Percentiles rank a stretch among this genome's conserved stretches.
phyloP scores from a whole-genome alignment of 1,284 basidiomycete genomes.

The Termitomyces sp. region DNA sequence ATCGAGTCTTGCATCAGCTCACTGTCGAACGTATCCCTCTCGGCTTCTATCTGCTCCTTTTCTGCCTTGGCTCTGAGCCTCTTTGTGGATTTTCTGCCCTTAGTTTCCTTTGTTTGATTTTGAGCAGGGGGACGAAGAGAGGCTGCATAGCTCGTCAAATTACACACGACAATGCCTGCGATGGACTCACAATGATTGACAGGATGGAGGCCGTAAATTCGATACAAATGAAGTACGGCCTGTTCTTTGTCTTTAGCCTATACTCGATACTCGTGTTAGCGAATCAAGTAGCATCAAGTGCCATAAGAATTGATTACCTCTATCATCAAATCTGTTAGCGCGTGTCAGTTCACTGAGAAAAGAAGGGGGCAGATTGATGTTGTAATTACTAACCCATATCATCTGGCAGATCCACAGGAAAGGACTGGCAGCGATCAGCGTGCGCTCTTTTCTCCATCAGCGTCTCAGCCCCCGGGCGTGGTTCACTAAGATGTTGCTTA shows the following conservation, averaged over 20 bases:
- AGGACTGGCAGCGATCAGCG: conserved; percentile 66
- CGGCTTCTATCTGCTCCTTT: conserved; percentile 10
- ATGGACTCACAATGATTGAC: conserved; percentile 50
- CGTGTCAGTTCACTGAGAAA: not conserved
- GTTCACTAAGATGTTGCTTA: conserved; percentile 88
- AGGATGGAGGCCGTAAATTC: conserved; percentile 69
- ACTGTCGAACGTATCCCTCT: not conserved
- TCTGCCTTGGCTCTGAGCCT: conserved; percentile 24
- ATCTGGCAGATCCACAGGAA: conserved; percentile 63
- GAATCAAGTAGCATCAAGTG: conserved; percentile 19
- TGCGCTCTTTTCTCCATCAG: conserved; percentile 85
- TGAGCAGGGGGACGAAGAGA: conserved; percentile 50
- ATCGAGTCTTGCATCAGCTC: not conserved
- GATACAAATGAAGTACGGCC: conserved; percentile 81
- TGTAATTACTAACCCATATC: conserved; percentile 49
- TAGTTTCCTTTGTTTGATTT: conserved; percentile 44
- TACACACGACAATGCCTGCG: not conserved
- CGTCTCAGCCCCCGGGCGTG: conserved; percentile 67
- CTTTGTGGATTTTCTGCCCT: conserved; percentile 47
- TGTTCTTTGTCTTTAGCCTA: conserved; percentile 89
- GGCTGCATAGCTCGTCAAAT: conserved; percentile 22
- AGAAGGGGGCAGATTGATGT: not conserved
- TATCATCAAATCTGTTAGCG: conserved; percentile 76
- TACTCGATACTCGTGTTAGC: not conserved
- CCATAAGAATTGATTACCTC: conserved; percentile 41